Base-by-base conservation (phyloP, 805 yeast genomes). In the Pichia thaimueangensis region DNA sequence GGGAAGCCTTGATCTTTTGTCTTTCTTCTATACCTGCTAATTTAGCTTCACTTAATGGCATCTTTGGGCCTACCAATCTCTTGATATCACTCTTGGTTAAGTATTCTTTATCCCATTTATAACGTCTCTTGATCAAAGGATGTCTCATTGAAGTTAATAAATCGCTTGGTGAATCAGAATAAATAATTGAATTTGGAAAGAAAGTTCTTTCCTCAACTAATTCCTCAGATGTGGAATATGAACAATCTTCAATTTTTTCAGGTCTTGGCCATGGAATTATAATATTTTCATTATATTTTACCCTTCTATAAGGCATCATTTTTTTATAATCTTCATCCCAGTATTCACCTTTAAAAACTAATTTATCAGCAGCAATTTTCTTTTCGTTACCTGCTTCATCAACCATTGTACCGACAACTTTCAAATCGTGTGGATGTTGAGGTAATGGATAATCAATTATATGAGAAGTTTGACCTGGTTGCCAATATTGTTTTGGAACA, bases 241-340 rank as follows among this genome's bases (percentile, higher is more conserved):
- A 64, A 39, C 79, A 80, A 50, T 80, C 87, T 48, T 74, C 75
- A 3, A 55, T 51, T 0, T 69, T 65, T 27, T 70, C 78, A 2
- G 93, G 89, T 52, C 76, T 73, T 30, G 96, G 96, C 95, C 95
- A 91, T 41, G 97, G 97, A 39, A 89, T 80, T 20, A 79, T 75
- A 41, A 86, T 67, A 40, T 78, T 73, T 32, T 74, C 76, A 53
- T 82, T 80, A 51, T 84, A 80, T 49, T 74, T 74, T 21, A 89
- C 86, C 52, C 78, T 76, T 62, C 97, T 77, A 45, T 76, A 76
- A 24, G 95, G 95, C 68, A 86, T 64, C 71, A 82, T 74, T 54
- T 70, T 70, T 58, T 80, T 81, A 62, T 82, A 80, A 51, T 82
- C 76, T 35, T 75, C 76, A 57, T 88, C 95, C 60, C 74, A 91